Evolutionary conservation across 441 rosid species (phyloP), one percentile per base, ranked within the genome.

Genomic region (Erysimum cheiri): DNA sequence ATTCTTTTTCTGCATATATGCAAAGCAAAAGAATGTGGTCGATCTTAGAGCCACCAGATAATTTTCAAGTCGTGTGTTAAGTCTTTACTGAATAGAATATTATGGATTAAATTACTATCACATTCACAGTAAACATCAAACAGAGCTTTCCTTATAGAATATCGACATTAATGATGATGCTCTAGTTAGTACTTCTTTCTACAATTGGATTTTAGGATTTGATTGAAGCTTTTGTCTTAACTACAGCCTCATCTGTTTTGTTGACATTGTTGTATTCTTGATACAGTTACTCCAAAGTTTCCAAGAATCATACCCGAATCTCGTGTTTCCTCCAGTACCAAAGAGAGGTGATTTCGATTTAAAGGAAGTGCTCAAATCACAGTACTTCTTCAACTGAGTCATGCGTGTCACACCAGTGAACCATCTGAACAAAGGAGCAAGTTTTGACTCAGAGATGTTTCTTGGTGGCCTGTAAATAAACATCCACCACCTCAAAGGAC

Each of bases 301-400:
- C 76, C 80, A 89, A 86, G 84, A 78, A 57, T 74, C 94, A 19
- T 83, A 86, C 76, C 97, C 96, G 41, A 49, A 73, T 31, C 82
- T 87, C 75, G 73, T 65, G 46, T 94, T 94, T 80, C 97, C 99
- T 39, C 76, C 92, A 28, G 85, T 94, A 26, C 99, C 97, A 2
- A 75, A 84, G 65, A 90, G 97, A 83, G 97, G 94, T 66, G 62
- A 82, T 78, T 91, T 94, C 55, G 92, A 92, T 82, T 80, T 92
- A 75, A 77, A 62, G 46, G 86, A 90, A 80, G 97, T 94, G 64
- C 83, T 91, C 24, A 69, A 78, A 58, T 94, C 99, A 64, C 92
- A 85, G 0, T 94, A 94, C 76, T 94, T 94, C 56, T 94, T 94
- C 82, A 90, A 94, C 85, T 92, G 84, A 91, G 71, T 67, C 76